Evolutionary conservation across 371 early-diverging fungal genomes (phyloP), one percentile per base, ranked within the genome.

Genomic region (Nematocida homosporus): DNA sequence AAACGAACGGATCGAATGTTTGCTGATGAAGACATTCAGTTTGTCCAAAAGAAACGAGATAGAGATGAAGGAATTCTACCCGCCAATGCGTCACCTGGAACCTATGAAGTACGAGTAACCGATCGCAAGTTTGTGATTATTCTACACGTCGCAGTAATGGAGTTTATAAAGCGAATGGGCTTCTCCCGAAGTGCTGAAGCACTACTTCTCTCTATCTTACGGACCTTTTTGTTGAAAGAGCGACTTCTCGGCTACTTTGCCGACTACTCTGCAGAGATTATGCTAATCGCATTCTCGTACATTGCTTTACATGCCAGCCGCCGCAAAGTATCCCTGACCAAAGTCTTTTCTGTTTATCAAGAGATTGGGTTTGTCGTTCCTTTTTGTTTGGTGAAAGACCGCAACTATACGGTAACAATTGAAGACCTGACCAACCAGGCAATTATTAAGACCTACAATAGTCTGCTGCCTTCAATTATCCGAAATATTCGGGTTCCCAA

Each of bases 101-200:
- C 42, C 23, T 10, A 57, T 44, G 75, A 72, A 10, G 52, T 32
- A 35, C 29, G 53, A 57, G 25, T 72, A 47, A 52, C 42, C 29
- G 75, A 72, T 41, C 34, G 75, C 60, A 72, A 61, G 52, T 61
- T 72, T 61, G 51, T 72, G 10, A 10, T 72, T n/a, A 42, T 72
- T 4, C 30, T 59, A 32, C 27, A 72, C 34, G 47, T 64, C 5
- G 25, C 32, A 20, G 34, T 51, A 18, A 38, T 48, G 16, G 35
- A 32, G 57, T 59, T 72, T 35, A 32, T n/a, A 20, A 61, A 20
- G 23, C 5, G 42, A 27, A 4, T 50, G 8, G 18, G 40, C 0
- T 10, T 63, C 2, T 38, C 63, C 6, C 50, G 34, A 32, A 40
- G 47, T 41, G 37, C 63, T 18, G 75, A 72, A 30, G 16, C 20